Base-by-base conservation (phyloP, 495 filamentous ascomycete genomes). In the Penicillium odoratum region DNA sequence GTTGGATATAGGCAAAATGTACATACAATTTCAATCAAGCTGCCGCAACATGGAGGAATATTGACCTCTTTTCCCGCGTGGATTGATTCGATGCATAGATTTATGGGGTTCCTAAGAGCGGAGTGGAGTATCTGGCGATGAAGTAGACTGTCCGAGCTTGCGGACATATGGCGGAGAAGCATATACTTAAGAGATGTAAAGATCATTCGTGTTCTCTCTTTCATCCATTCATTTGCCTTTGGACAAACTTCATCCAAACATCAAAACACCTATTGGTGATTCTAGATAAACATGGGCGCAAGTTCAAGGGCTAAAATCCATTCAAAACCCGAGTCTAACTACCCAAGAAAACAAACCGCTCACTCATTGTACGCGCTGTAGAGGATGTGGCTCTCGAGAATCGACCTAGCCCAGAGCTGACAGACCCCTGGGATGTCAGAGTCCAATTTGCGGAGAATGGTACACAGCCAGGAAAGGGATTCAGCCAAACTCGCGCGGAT, bases 391-490 rank as follows among this genome's bases (percentile, higher is more conserved):
- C 42, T 13, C 43, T 59, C 3, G 83, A 85, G 71, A 83, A 89
- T 60, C 81, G 82, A 11, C 86, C 87, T 1, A 68, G 85, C 40
- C 90, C 90, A 5, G 67, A 73, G 13, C 69, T 91, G 52, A 59
- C 81, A 53, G 71, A 73, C 13, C 80, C 83, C 25, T 80, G 83
- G 72, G 87, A 93, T 69, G 88, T 92, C 25, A 74, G 91, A 53
- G 82, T 93, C 49, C 82, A 84, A 34, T 75, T 92, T 57, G 85
- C 85, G 65, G 86, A 86, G 73, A 92, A 89, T 5, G 90, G 90
- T 93, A 85, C 57, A 89, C 89, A 0, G 91, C 91, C 1, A 81
- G 77, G 47, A 90, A 83, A 61, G 80, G 96, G 4, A 84, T 94
- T 2, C 58, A 80, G 87, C 36, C 76, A 84, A 60, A 68, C 77